phyloP scores from a whole-genome alignment of 208 protist genomes.

The Herpetomonas tarakana region DNA sequence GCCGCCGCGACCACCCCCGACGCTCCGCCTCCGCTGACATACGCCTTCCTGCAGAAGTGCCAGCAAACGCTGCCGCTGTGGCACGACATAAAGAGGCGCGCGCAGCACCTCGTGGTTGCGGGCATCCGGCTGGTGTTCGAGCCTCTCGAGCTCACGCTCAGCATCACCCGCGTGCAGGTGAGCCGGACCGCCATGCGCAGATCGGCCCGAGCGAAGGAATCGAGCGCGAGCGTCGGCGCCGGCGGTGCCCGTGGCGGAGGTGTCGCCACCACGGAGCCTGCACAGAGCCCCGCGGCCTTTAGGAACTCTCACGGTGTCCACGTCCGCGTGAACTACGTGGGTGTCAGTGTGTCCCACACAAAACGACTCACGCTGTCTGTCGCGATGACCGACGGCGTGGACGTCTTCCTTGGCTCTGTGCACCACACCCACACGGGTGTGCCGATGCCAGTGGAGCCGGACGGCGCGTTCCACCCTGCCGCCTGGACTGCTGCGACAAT shows the following conservation, averaged over 20 bases:
- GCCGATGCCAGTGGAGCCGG: not conserved
- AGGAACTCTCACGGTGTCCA: slow-evolving; percentile 8
- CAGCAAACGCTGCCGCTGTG: slow-evolving; percentile 16
- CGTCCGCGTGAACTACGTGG: slow-evolving; percentile 6
- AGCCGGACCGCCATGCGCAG: slow-evolving; percentile 5
- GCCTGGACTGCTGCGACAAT: not conserved
- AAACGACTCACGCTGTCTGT: slow-evolving; percentile 6
- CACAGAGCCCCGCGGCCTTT: not conserved
- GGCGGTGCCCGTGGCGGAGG: slow-evolving; percentile 7
- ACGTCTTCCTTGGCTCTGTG: slow-evolving; percentile 5
- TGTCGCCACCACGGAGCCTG: not conserved
- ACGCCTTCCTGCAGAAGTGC: slow-evolving; percentile 6
- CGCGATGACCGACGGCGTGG: slow-evolving; percentile 12
- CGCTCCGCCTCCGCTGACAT: not conserved
- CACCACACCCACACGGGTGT: not conserved
- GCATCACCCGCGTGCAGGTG: slow-evolving; percentile 12
- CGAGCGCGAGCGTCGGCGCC: too few relatives aligned
- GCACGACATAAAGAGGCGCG: slow-evolving; percentile 9
- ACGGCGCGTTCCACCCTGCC: not conserved
- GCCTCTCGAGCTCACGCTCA: slow-evolving; percentile 17
- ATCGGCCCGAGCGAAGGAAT: too few relatives aligned
- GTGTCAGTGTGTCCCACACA: slow-evolving; percentile 13
- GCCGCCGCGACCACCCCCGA: not conserved
- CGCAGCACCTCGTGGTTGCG: slow-evolving; percentile 14
- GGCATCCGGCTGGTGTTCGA: slow-evolving; percentile 13